Evolutionary conservation across 1,284 basidiomycete species (phyloP), one percentile per base, ranked within the genome.

Genomic region (Phylloboletellus chloephorus): DNA sequence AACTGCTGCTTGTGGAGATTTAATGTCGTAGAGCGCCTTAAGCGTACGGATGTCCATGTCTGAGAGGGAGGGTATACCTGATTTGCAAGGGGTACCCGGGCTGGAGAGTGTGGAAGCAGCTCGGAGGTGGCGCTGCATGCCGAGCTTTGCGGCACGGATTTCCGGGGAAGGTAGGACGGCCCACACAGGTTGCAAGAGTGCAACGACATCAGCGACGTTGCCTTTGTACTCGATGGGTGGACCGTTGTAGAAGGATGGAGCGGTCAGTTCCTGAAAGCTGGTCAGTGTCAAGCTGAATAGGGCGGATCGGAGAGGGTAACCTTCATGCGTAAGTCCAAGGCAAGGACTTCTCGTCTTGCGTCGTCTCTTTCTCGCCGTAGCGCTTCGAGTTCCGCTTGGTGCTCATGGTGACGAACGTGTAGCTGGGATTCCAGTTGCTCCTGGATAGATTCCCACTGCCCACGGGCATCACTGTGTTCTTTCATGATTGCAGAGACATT

Each of bases 11-110:
- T 64, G 68, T 22, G 62, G 57, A 2, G 67, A 53, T 61, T 61
- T 51, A 47, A 60, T 52, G 51, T 79, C 79, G 52, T 89, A 88
- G 7, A 89, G 67, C 4, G 74, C 65, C 60, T 87, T 88, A 57
- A 89, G 76, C 8, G 82, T 72, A 12, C 85, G 82, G 7, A 89
- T 79, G 54, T 89, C 87, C 53, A 87, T 71, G 41, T 89, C 85
- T 16, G 85, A 85, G 17, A 89, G 68, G 2, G 85, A 88, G 12
- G 48, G 54, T 4, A 61, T 33, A 8, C 49, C 57, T 17, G 45
- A 34, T 28, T 65, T 63, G 12, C 66, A 43, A 34, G 58, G 57
- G 6, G 61, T 31, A 32, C 57, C 56, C 4, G 63, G 54, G 34
- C 63, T 44, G 12, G 63, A 50, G 24, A 39, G 48, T 35, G 36